These are phyloP conservation scores for Phlebiopsis flavidoalba DNA, from an alignment of 768 basidiomycete genomes.

Conservation along the genomic window DNA sequence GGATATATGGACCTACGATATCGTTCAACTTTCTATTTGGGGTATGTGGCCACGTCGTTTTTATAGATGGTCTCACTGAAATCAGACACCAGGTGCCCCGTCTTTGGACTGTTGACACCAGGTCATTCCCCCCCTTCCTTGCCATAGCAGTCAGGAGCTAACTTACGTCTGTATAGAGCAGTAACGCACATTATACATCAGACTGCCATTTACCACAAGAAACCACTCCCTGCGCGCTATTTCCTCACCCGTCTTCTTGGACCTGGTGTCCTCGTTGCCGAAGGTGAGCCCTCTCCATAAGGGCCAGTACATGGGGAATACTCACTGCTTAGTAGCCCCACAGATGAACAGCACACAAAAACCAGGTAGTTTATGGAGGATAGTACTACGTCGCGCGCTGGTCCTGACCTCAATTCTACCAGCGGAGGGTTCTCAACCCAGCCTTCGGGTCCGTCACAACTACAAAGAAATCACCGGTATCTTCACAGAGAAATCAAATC, in stretches of 20 bases:
- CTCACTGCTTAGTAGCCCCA: not conserved
- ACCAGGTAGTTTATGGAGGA: not conserved
- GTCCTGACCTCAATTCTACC: not conserved
- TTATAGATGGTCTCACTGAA: not conserved
- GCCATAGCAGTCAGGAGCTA: not conserved
- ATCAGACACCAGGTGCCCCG: constrained; percentile 25
- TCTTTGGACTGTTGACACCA: constrained; percentile 54
- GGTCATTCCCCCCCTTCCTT: not conserved
- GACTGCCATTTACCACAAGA: constrained; percentile 50
- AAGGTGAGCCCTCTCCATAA: constrained; percentile 19
- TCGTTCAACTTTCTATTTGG: constrained; percentile 38
- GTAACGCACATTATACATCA: constrained; percentile 61
- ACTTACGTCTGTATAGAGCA: constrained; percentile 26
- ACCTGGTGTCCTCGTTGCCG: constrained; percentile 41
- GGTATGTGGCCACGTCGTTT: constrained; percentile 26
- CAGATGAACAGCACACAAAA: not conserved
- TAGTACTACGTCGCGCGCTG: not conserved
- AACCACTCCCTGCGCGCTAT: constrained; percentile 31
- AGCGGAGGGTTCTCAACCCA: constrained; percentile 17
- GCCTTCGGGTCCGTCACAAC: constrained; percentile 24
- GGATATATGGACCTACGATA: constrained; percentile 42
- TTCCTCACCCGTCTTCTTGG: constrained; percentile 38
- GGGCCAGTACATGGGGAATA: not conserved
- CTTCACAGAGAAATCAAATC: constrained; percentile 20
- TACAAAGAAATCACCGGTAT: constrained; percentile 17